Percentiles rank a stretch among this genome's conserved stretches.
Conservation (phyloP, 1,284 basidiomycete species). For the Apiotrichum brassicae region DNA sequence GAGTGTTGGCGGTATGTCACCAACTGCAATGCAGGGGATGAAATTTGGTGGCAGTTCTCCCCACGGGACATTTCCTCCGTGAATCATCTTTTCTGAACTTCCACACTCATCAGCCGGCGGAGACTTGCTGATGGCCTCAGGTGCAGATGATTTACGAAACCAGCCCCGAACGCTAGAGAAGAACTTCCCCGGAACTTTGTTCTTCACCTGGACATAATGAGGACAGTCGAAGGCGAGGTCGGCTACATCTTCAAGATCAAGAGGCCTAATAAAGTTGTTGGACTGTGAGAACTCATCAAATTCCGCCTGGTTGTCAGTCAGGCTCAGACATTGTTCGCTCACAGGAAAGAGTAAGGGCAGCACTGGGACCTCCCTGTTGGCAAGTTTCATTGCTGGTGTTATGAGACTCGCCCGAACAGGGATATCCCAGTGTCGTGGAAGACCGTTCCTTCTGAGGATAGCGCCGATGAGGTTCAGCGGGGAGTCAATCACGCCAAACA, state of each 20-base stretch:
- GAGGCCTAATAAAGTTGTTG: background rate
- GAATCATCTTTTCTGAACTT: no score
- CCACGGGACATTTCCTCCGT: background rate
- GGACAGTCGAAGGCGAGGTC: background rate
- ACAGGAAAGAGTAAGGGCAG: background rate
- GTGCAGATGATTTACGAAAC: no score
- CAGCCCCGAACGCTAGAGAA: no score
- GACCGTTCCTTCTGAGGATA: background rate
- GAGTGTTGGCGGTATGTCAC: background rate
- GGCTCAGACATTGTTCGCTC: background rate
- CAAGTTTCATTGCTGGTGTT: background rate
- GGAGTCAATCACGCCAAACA: background rate
- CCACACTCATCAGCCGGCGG: no score
- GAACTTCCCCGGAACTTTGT: no score
- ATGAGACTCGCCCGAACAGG: background rate
- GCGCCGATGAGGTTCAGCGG: background rate
- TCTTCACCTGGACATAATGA: background rate
- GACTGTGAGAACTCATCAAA: background rate
- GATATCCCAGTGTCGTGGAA: background rate
- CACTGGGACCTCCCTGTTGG: background rate
- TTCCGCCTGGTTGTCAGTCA: no score
- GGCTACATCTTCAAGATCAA: background rate
- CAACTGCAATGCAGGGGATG: background rate
- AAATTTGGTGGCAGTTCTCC: background rate
- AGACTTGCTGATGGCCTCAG: no score